Conservation (phyloP, 768 basidiomycete genomes). For the Podaxis rugospora region DNA sequence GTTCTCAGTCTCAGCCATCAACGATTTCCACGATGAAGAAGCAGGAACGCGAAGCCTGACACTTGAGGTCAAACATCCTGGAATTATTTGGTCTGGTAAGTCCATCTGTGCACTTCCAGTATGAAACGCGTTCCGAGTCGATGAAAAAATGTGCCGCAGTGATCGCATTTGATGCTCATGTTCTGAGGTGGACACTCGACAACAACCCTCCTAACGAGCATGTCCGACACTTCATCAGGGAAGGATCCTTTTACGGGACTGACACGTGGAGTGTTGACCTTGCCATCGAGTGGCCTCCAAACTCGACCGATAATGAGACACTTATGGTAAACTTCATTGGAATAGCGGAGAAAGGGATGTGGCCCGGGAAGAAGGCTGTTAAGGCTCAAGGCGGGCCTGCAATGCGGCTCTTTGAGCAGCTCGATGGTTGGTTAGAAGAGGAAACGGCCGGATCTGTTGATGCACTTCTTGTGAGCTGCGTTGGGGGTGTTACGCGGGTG, state of each 20-base stretch:
- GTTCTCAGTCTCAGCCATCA: slow-evolving; percentile 55
- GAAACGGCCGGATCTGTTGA: slow-evolving; percentile 65
- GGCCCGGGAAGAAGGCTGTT: slow-evolving; percentile 63
- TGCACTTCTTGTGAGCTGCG: slow-evolving; percentile 62
- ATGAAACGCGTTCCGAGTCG: neutral
- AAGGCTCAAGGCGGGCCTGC: slow-evolving; percentile 50
- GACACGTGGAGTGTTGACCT: slow-evolving; percentile 73
- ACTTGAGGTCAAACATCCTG: slow-evolving; percentile 70
- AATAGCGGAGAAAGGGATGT: slow-evolving; percentile 80
- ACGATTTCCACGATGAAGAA: slow-evolving; percentile 47
- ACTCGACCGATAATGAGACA: slow-evolving; percentile 19
- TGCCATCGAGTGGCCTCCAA: slow-evolving; percentile 50
- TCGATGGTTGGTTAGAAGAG: slow-evolving; percentile 73
- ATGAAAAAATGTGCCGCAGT: slow-evolving; percentile 33
- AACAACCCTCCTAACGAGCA: slow-evolving; percentile 71
- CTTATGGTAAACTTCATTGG: slow-evolving; percentile 75
- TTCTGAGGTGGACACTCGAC: slow-evolving; percentile 80
- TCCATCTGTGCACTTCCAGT: neutral
- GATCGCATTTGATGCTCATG: slow-evolving; percentile 88
- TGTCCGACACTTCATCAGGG: slow-evolving; percentile 86
- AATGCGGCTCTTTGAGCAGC: slow-evolving; percentile 67
- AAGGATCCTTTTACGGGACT: slow-evolving; percentile 80
- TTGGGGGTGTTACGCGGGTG: slow-evolving; percentile 54
- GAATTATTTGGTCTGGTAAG: slow-evolving; percentile 82
- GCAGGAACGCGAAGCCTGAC: slow-evolving; percentile 69